These are phyloP conservation scores for Aspergillus affinis DNA, from an alignment of 495 filamentous ascomycete genomes.

Conservation along the genomic window DNA sequence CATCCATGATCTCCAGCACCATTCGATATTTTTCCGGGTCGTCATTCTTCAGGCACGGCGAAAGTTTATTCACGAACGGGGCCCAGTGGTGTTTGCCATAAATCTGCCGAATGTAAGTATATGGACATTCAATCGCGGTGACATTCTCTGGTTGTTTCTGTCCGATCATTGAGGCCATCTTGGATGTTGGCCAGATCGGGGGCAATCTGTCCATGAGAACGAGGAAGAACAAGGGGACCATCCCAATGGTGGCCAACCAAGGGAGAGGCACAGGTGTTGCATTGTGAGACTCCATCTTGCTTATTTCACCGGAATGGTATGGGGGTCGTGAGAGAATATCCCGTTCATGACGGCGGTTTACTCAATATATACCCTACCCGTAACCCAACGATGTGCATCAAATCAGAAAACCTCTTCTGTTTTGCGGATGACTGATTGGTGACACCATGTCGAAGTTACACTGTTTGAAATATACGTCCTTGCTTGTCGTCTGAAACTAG, in stretches of 20 bases:
- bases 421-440: not conserved
- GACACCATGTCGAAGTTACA: not conserved
- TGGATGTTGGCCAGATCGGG: constrained; percentile 15
- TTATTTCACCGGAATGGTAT: not conserved
- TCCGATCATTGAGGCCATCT: constrained; percentile 20
- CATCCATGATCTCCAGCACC: constrained; percentile 32
- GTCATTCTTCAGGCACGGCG: constrained; percentile 20
- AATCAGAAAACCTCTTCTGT: not conserved
- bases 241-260: constrained; percentile 8
- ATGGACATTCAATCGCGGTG: constrained; percentile 24
- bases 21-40: constrained; percentile 24
- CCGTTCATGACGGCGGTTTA: not conserved
- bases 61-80: constrained; percentile 25
- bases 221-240: constrained; percentile 15
- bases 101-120: constrained; percentile 19
- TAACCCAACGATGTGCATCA: not conserved
- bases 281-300: constrained; percentile 6
- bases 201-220: constrained; percentile 16
- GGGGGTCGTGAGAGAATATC: not conserved
- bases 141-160: constrained; percentile 14
- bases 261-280: constrained; percentile 14
- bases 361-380: not conserved
- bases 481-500: not conserved
- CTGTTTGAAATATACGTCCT: not conserved
- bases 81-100: constrained; percentile 32